phyloP scores from a whole-genome alignment of 805 yeast genomes.

The Lipomyces kockii region DNA sequence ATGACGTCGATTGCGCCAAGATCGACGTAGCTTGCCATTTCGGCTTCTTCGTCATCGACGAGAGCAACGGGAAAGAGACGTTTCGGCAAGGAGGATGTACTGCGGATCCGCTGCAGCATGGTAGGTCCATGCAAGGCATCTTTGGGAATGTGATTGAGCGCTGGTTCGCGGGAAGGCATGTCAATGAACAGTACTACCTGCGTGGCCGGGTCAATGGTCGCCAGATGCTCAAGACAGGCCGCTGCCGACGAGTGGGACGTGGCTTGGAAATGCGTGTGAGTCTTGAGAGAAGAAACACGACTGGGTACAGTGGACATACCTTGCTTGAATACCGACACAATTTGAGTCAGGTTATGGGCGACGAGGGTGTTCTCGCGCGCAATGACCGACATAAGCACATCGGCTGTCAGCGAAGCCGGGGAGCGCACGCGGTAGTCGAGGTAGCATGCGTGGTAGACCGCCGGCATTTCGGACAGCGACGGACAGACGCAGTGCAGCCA shows the following conservation, averaged over 20 bases:
- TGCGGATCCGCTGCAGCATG: constrained; percentile 6
- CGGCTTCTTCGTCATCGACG: constrained; percentile 29
- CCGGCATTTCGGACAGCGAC: neutral
- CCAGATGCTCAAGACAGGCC: constrained; percentile 15
- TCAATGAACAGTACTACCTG: constrained; percentile 30
- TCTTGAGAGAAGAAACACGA: neutral
- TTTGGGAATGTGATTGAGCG: neutral
- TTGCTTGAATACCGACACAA: neutral
- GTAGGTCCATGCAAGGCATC: neutral
- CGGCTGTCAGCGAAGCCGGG: neutral
- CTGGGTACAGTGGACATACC: neutral
- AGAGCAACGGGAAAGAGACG: constrained; percentile 22
- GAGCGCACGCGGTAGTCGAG: constrained; percentile 16
- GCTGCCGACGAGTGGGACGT: constrained; percentile 8
- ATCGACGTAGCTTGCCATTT: constrained; percentile 10
- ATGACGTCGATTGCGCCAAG: constrained; percentile 32
- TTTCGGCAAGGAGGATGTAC: neutral
- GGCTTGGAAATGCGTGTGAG: neutral
- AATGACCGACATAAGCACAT: neutral
- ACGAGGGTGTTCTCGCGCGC: constrained; percentile 5
- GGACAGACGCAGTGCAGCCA: neutral
- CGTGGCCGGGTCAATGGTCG: constrained; percentile 3
- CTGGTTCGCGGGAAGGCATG: constrained; percentile 5
- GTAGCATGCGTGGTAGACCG: constrained; percentile 10
- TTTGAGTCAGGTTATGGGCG: neutral